These are phyloP conservation scores for Quercus tomentella DNA, from an alignment of 331 rosid species.

Conservation along the genomic window DNA sequence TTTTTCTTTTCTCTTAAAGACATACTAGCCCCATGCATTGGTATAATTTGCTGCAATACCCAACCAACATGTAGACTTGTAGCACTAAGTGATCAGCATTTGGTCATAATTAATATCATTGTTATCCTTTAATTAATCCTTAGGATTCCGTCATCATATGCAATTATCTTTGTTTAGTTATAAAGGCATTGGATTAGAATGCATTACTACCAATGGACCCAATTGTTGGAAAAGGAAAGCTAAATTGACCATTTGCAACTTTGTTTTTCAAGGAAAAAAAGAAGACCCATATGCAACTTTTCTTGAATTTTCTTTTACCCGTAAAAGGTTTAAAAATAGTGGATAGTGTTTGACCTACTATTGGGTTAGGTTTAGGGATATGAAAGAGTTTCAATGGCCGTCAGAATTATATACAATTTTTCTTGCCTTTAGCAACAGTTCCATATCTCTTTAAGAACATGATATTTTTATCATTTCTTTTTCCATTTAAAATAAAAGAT, in stretches of 20 bases:
- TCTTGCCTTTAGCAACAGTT: not conserved
- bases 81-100: slow-evolving; percentile 12
- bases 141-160: slow-evolving; percentile 22
- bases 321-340: not conserved
- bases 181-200: slow-evolving; percentile 26
- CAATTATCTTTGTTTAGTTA: slow-evolving; percentile 2
- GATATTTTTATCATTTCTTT: not conserved
- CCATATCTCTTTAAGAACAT: not conserved
- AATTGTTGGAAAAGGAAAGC: slow-evolving; percentile 13
- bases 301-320: slow-evolving; percentile 17
- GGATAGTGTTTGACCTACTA: slow-evolving; percentile 32
- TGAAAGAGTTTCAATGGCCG: slow-evolving; percentile 11
- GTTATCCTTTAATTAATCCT: not conserved
- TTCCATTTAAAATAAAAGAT: not conserved
- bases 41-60: not conserved
- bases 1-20: too few relatives aligned
- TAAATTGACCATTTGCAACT: slow-evolving; percentile 28
- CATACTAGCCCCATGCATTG: too few relatives aligned
- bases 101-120: slow-evolving; percentile 3
- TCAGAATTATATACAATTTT: not conserved
- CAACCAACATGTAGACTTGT: not conserved
- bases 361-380: not conserved
- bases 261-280: too few relatives aligned
- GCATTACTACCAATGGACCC: slow-evolving; percentile 24
- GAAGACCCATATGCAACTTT: slow-evolving; percentile 13